Evolutionary conservation across 768 basidiomycete species (phyloP), one percentile per base, ranked within the genome.

Genomic region (Mycena rebaudengoi): DNA sequence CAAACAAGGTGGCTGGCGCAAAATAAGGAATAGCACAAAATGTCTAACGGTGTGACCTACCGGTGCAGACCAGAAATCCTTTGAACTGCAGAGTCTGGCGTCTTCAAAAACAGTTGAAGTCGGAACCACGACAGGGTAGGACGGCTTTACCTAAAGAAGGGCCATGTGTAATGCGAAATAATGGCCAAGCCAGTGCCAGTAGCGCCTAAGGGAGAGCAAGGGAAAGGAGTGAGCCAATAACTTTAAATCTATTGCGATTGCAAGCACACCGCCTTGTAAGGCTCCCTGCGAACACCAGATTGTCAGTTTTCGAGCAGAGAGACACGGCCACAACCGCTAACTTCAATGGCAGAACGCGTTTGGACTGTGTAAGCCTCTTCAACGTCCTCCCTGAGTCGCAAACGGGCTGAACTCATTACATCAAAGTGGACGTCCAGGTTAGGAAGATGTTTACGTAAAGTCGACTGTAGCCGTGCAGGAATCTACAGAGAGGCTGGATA

Each of bases 51-150:
- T 23, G 81, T 0, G 7, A 29, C 87, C 68, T 70, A 94, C 93
- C 88, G 58, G 86, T 84, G 29, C 88, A 87, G 7, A 94, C 84
- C 5, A 95, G 76, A 73, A 93, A 95, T 1, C 84, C 87, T 75
- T 96, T 96, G 81, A 94, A 87, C 4, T 91, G 86, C 20, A 93
- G 81, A 0, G 92, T 91, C 74, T 94, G 94, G 21, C 90, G 87
- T 65, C 94, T 94, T 13, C 10, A 57, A 32, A 28, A 61, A 25
- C 30, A 23, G 62, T 29, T 45, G 25, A 50, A n/a, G 37, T 45
- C 30, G 37, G 20, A 23, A 26, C 18, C 37, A 28, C 45, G 46
- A 28, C 21, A 32, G 33, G 18, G 29, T 4, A 29, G 41, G 26
- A 68, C 44, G 30, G 57, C 56, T 39, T 32, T 62, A 91, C 91